Evolutionary conservation across 352 stramenopile species (phyloP).

Genomic region (Phytophthora europaea): DNA sequence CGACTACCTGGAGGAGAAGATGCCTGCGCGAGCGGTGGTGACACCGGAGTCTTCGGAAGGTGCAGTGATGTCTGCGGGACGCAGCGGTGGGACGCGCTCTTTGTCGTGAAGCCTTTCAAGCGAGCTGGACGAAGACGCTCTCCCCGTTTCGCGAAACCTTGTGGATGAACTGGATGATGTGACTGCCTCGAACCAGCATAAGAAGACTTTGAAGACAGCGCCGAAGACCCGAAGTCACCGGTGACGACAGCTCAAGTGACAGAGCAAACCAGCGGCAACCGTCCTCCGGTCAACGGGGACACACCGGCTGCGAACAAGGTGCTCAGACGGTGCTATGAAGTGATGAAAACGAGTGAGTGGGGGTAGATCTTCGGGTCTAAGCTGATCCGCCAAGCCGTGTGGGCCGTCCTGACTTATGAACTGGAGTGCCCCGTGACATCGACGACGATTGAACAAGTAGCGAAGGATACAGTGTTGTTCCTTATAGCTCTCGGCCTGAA

Average conservation of each 20-base stretch:
- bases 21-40: neutral
- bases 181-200: neutral
- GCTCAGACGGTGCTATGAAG: neutral
- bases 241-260: neutral
- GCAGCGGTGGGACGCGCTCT: neutral
- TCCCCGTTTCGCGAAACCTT: too few relatives aligned
- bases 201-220: neutral
- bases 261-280: neutral
- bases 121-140: too few relatives aligned
- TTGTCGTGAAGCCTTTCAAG: neutral
- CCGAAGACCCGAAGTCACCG: neutral
- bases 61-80: slow-evolving; percentile 1
- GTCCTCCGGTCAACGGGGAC: neutral
- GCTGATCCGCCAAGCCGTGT: neutral
- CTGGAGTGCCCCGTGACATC: neutral
- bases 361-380: too few relatives aligned
- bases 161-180: neutral
- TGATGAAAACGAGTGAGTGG: neutral
- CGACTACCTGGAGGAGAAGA: slow-evolving; percentile 2
- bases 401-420: neutral
- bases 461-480: neutral
- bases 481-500: neutral
- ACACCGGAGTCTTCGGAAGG: neutral
- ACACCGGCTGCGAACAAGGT: neutral
- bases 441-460: neutral